Evolutionary conservation across 2,329 filamentous ascomycete species (phyloP).

Genomic region (Xylariaceae sp.): DNA sequence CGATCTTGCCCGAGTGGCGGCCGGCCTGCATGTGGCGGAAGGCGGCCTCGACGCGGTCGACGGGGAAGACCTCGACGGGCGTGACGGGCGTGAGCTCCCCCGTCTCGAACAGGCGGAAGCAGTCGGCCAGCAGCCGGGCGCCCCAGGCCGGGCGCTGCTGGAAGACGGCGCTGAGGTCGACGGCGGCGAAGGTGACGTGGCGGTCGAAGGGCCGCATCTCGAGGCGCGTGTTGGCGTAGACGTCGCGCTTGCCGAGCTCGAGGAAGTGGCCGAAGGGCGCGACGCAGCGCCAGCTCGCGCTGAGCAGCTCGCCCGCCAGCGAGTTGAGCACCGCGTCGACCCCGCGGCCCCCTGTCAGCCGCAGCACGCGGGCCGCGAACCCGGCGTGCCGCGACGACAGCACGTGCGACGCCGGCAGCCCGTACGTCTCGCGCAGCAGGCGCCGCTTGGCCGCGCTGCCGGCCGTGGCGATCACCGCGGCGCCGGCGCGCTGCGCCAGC

Average conservation of each 20-base stretch:
- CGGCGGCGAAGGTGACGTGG: conserved; percentile 6
- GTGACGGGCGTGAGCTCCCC: conserved; percentile 10
- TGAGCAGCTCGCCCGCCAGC: conserved; percentile 17
- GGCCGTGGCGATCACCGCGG: conserved; percentile 23
- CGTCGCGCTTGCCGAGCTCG: conserved; percentile 26
- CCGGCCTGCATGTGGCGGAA: conserved; percentile 32
- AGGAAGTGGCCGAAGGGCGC: conserved; percentile 24
- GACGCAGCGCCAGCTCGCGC: conserved; percentile 23
- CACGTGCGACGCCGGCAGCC: conserved; percentile 21
- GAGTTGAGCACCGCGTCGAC: conserved; percentile 22
- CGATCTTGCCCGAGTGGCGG: conserved; percentile 34
- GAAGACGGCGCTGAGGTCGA: conserved; percentile 6
- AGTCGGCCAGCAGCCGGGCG: neutral
- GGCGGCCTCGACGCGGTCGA: conserved; percentile 21
- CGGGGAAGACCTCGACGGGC: conserved; percentile 7
- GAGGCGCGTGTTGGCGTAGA: conserved; percentile 22
- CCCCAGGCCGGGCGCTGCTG: neutral
- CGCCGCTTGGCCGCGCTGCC: conserved; percentile 18
- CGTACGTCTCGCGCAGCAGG: conserved; percentile 17
- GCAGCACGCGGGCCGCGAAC: conserved; percentile 17
- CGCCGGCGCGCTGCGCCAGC: conserved; percentile 8
- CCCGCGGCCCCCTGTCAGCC: conserved; percentile 14
- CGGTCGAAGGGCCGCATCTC: conserved; percentile 28
- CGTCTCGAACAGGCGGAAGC: conserved; percentile 11
- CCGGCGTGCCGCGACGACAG: conserved; percentile 15